A percentile compares a stretch with the other conserved stretches of the same genome.
Conservation (phyloP, 352 stramenopile genomes). For the Pythium coloratum region DNA sequence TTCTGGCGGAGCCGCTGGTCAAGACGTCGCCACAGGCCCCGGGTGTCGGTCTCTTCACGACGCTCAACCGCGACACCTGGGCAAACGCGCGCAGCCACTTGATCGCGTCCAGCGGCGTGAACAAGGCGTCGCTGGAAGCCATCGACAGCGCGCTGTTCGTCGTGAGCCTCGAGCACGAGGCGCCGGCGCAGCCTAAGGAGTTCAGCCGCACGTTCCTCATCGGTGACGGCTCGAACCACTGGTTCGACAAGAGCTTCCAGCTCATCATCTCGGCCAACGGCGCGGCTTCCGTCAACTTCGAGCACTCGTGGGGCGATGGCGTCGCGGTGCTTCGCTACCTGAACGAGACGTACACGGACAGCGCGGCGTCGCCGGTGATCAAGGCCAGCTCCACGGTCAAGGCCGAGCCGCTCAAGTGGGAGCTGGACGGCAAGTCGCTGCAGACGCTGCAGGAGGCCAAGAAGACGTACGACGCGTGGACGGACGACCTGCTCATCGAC, state of each 20-base stretch:
- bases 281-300: conserved; percentile 86
- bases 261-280: conserved; percentile 84
- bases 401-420: conserved; percentile 57
- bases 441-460: conserved; percentile 70
- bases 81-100: conserved; percentile 63
- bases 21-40: conserved; percentile 36
- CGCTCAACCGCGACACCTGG: conserved; percentile 84
- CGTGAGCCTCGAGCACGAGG: conserved; percentile 72
- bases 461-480: conserved; percentile 69
- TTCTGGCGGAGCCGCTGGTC: conserved; percentile 63
- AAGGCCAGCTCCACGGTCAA: conserved; percentile 30
- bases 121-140: conserved; percentile 68
- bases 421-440: conserved; percentile 56
- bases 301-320: conserved; percentile 90
- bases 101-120: conserved; percentile 46
- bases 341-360: conserved; percentile 87
- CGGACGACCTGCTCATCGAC: conserved; percentile 56
- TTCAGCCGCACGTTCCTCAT: conserved; percentile 80
- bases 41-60: conserved; percentile 79
- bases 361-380: conserved; percentile 71
- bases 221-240: conserved; percentile 86
- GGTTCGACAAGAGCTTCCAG: conserved; percentile 94
- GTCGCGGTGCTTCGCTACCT: conserved; percentile 88
- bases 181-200: conserved; percentile 52
- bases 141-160: conserved; percentile 90